Conservation (phyloP, 805 yeast species). For the Ogataea methanolica region DNA sequence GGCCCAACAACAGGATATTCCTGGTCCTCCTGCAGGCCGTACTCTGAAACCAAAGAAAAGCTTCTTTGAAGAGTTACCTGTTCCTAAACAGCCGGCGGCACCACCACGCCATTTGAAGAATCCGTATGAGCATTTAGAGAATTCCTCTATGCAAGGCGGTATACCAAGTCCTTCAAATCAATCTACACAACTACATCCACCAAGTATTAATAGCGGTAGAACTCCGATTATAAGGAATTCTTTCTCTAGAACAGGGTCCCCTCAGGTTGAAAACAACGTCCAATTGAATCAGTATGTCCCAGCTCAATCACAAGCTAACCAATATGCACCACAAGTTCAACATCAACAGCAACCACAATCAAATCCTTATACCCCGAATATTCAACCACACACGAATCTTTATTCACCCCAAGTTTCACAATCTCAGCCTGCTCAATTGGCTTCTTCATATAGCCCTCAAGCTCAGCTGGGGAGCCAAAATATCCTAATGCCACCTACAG, state of each 20-base stretch:
- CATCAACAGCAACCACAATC: constrained; percentile 7
- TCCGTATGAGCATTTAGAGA: constrained; percentile 19
- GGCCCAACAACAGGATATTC: neutral
- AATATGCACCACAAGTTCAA: neutral
- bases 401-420: neutral
- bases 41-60: constrained; percentile 31
- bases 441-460: constrained; percentile 1
- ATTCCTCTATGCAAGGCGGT: neutral
- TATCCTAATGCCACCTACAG: neutral
- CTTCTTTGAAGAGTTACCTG: constrained; percentile 59
- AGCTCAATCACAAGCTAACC: constrained; percentile 6
- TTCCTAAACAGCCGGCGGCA: constrained; percentile 12
- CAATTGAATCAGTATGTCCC: constrained; percentile 13
- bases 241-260: neutral
- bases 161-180: too few species aligned
- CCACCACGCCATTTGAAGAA: constrained; percentile 18
- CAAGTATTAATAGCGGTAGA: neutral
- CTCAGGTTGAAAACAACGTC: neutral
- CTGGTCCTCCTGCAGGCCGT: constrained; percentile 5
- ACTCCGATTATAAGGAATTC: constrained; percentile 4
- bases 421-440: neutral
- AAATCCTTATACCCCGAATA: constrained; percentile 29
- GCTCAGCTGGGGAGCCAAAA: neutral
- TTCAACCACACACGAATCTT: neutral
- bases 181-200: neutral